Evolutionary conservation across 805 yeast genomes (phyloP).

Genomic region (Candida wancherniae): DNA sequence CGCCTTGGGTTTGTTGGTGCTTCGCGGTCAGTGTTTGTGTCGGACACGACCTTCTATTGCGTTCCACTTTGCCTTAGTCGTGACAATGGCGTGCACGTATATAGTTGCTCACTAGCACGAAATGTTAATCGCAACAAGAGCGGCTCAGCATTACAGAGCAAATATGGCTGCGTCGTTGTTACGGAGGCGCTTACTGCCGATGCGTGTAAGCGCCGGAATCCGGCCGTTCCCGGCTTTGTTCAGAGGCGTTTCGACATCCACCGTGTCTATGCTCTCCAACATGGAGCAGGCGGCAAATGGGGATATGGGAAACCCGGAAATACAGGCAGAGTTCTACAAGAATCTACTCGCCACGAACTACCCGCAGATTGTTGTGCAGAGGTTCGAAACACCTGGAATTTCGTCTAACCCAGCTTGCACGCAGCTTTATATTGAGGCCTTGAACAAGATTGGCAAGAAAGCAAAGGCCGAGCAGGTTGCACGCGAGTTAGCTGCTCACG

Average conservation of each 20-base stretch:
- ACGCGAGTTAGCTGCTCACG: slow-evolving; percentile 27
- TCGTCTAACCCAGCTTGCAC: slow-evolving; percentile 79
- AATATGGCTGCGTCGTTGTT: too few species aligned
- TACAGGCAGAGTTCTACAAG: slow-evolving; percentile 82
- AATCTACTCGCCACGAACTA: slow-evolving; percentile 71
- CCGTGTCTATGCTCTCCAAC: slow-evolving; percentile 29
- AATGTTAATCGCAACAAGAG: too few species aligned
- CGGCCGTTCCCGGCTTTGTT: too few species aligned
- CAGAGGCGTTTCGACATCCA: slow-evolving; percentile 24
- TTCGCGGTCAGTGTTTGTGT: slow-evolving; percentile 7
- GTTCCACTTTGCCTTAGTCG: too few species aligned
- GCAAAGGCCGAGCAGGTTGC: slow-evolving; percentile 72
- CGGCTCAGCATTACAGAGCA: too few species aligned
- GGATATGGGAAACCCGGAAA: slow-evolving; percentile 58
- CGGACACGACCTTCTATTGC: slow-evolving; percentile 16
- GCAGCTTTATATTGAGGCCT: slow-evolving; percentile 72
- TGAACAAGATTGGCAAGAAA: slow-evolving; percentile 69
- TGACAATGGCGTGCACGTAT: too few species aligned
- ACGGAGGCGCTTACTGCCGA: too few species aligned
- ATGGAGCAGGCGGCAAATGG: slow-evolving; percentile 86
- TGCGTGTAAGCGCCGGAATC: too few species aligned
- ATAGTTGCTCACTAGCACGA: too few species aligned
- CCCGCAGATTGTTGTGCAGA: slow-evolving; percentile 93
- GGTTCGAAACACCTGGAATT: slow-evolving; percentile 93
- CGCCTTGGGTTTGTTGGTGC: background rate